Percentiles rank a stretch among this genome's conserved stretches.
Conservation (phyloP, 371 early-diverging fungal species). For the Lichtheimia ramosa region DNA sequence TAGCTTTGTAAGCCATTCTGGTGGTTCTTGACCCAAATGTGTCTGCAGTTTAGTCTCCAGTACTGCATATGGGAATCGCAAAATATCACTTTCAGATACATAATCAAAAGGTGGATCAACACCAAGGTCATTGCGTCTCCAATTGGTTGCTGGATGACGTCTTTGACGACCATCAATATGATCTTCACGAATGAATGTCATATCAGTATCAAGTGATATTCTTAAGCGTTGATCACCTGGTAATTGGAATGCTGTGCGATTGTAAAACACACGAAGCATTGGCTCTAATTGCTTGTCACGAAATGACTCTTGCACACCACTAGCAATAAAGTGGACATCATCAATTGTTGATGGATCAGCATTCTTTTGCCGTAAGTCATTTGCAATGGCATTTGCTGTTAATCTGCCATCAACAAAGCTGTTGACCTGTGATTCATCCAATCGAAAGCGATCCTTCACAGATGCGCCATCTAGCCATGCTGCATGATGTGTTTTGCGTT, state of each 20-base stretch:
- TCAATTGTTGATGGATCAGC: constrained; percentile 65
- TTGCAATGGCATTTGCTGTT: constrained; percentile 83
- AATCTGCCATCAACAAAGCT: constrained; percentile 68
- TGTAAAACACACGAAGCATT: constrained; percentile 86
- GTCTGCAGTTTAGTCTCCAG: constrained; percentile 70
- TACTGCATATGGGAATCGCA: constrained; percentile 34
- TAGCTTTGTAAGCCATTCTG: constrained; percentile 90
- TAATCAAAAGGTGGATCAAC: constrained; percentile 86
- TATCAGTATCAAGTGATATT: constrained; percentile 92
- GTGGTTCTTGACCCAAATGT: constrained; percentile 82
- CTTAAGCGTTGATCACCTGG: constrained; percentile 93
- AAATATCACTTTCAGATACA: constrained; percentile 61
- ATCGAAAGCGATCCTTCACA: constrained; percentile 55
- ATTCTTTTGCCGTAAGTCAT: constrained; percentile 72
- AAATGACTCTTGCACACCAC: constrained; percentile 73
- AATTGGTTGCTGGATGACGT: constrained; percentile 74
- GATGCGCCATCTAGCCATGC: constrained; percentile 94
- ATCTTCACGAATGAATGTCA: constrained; percentile 90
- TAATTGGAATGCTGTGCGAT: constrained; percentile 95
- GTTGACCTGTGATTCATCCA: constrained; percentile 40
- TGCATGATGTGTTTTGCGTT: constrained; percentile 86
- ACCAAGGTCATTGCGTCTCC: constrained; percentile 90
- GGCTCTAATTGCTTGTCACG: constrained; percentile 74
- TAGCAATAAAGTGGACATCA: constrained; percentile 65
- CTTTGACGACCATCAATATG: constrained; percentile 37